Base-by-base conservation (phyloP, 192 early-diverging fungal genomes). In the Cetraspora pellucida region DNA sequence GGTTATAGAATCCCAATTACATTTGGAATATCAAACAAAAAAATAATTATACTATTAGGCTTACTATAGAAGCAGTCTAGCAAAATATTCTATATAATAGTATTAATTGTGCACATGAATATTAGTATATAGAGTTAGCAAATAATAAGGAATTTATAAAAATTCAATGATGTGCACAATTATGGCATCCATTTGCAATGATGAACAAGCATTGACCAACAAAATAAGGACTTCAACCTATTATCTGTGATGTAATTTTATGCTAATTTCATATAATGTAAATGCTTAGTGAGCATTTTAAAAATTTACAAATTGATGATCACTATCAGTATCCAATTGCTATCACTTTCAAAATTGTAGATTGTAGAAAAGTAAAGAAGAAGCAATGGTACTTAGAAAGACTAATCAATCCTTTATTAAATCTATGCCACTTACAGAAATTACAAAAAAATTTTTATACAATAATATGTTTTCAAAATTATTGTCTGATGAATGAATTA, bases 221-320 rank as follows among this genome's bases (percentile, higher is more conserved):
- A 65, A 65, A 65, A 13, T 37, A 14, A 31, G 63, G 25, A 28
- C 10, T 65, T 19, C 9, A 43, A 28, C 17, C 31, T 30, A 44
- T 9, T 31, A 13, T 65, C 14, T 6, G 63, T 37, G 63, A 13
- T 31, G 31, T 23, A 6, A 65, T 65, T 25, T 25, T 25, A n/a
- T 65, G 63, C 17, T 65, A 14, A 30, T 65, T 65, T 8, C n/a
- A 65, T 16, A 65, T 65, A 44, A 65, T 65, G 63, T 30, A 65
- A 17, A 65, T 5, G 3, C 10, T 44, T 17, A 19, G 43, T 27
- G n/a, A 65, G 19, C 19, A 65, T 45, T 37, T 65, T 65, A 65
- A 65, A 28, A 37, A 64, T 27, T 30, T 64, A 10, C 14, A 30
- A 64, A 31, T 11, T 64, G 21, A 37, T 57, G n/a, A 37, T 64